These are phyloP conservation scores for Brasenia schreberi DNA, from an alignment of 164 flowering plant species.

Conservation along the genomic window DNA sequence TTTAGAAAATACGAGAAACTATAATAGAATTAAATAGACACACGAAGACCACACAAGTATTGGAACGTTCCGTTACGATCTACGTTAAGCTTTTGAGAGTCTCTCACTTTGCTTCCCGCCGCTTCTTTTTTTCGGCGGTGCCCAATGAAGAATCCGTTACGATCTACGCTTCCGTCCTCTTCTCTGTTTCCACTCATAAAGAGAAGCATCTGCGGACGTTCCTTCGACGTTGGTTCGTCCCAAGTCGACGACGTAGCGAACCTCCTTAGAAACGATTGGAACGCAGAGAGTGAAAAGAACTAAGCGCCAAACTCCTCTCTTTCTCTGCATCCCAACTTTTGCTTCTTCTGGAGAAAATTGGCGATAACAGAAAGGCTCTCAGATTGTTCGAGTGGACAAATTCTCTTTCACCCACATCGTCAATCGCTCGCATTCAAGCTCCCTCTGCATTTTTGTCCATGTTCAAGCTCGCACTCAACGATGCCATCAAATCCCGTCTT, in stretches of 20 bases:
- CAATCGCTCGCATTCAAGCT: conserved; percentile 4
- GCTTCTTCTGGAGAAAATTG: conserved; percentile 1
- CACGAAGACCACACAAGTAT: no score
- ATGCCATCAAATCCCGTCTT: conserved; percentile 11
- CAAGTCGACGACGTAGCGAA: neutral
- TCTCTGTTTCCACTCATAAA: neutral
- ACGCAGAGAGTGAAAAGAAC: neutral
- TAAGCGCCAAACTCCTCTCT: neutral
- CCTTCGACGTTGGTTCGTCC: neutral
- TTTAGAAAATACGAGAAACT: no score
- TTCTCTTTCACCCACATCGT: neutral
- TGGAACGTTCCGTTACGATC: no score
- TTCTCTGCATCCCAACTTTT: neutral
- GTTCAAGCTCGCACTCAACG: conserved; percentile 31
- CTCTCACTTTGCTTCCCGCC: no score
- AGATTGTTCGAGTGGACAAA: conserved; percentile 25
- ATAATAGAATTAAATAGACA: no score
- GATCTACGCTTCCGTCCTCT: neutral
- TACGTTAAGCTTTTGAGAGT: no score
- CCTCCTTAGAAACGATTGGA: neutral
- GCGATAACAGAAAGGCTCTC: conserved; percentile 28
- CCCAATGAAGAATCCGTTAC: neutral
- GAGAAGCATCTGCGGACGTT: neutral
- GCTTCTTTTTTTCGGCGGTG: neutral
- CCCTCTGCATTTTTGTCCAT: conserved; percentile 37